phyloP scores from a whole-genome alignment of 306 rosid genomes.

The Styphnolobium japonicum region DNA sequence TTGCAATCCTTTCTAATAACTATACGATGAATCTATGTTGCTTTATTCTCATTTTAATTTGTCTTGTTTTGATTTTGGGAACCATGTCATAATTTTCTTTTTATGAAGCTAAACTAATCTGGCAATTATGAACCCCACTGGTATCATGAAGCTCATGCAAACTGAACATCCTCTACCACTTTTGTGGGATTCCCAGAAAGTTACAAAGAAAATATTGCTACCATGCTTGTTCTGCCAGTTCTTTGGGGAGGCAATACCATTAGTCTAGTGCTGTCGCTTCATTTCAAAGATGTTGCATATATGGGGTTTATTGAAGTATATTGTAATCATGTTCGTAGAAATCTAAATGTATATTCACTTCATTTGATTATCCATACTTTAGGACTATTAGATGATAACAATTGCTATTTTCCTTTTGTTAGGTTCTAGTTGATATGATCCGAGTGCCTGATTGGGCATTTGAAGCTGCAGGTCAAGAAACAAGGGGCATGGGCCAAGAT shows the following conservation, averaged over 20 bases:
- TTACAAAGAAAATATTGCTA: background rate
- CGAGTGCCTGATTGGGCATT: constrained; percentile 99
- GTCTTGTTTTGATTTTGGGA: background rate
- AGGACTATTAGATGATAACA: constrained; percentile 9
- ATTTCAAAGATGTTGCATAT: background rate
- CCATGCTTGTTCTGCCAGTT: background rate
- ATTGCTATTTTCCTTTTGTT: constrained; percentile 26
- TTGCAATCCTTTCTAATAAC: constrained; percentile 2
- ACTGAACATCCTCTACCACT: background rate
- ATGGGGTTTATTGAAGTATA: constrained; percentile 8
- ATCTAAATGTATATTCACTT: background rate
- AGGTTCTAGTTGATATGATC: constrained; percentile 94
- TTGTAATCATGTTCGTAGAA: constrained; percentile 23
- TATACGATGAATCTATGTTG: background rate
- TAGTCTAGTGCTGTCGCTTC: background rate
- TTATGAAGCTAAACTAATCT: background rate
- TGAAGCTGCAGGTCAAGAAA: constrained; percentile 98
- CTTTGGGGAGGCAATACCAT: background rate
- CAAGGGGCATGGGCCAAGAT: constrained; percentile 93
- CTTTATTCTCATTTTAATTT: constrained; percentile 9
- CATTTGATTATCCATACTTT: constrained; percentile 12
- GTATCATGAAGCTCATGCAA: background rate
- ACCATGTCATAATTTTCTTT: background rate
- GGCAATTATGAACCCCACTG: background rate
- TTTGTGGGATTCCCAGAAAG: background rate